These are phyloP conservation scores for Aspergillus baeticus DNA, from an alignment of 495 filamentous ascomycete genomes.

Conservation along the genomic window DNA sequence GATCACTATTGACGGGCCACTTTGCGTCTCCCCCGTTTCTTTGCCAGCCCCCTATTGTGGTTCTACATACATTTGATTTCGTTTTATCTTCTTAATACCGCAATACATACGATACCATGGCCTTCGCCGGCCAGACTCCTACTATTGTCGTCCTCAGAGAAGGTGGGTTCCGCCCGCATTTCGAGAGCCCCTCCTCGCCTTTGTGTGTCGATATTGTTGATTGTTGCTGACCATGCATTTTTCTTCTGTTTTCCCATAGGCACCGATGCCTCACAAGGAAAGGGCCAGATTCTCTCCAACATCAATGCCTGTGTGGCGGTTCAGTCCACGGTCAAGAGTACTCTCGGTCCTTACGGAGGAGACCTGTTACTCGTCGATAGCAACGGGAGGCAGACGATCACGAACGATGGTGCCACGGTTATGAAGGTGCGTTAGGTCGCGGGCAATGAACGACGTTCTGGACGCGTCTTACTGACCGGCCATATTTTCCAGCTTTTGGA, in stretches of 20 bases:
- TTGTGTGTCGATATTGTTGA: constrained; percentile 17
- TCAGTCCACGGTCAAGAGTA: constrained; percentile 91
- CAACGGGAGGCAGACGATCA: constrained; percentile 95
- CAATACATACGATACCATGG: constrained; percentile 56
- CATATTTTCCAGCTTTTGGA: constrained; percentile 73
- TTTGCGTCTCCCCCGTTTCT: constrained; percentile 22
- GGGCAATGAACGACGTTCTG: neutral
- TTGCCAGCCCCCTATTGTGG: neutral
- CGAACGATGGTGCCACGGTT: constrained; percentile 97
- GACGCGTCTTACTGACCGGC: neutral
- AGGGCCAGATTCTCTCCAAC: constrained; percentile 95
- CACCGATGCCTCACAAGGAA: constrained; percentile 95
- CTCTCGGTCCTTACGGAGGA: constrained; percentile 95
- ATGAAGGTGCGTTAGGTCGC: constrained; percentile 73
- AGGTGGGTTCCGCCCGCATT: constrained; percentile 60
- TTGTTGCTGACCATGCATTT: constrained; percentile 12
- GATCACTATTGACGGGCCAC: constrained; percentile 20
- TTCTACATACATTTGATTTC: constrained; percentile 9
- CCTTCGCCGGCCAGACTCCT: constrained; percentile 96
- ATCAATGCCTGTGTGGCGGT: constrained; percentile 99
- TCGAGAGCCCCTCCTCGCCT: constrained; percentile 18
- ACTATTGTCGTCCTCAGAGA: constrained; percentile 99
- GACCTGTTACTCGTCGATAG: constrained; percentile 93
- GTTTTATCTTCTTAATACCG: neutral
- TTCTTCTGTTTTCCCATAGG: constrained; percentile 52